Evolutionary conservation across 129 eudicot species (phyloP), one percentile per base, ranked within the genome.

Genomic region (Glebionis coronaria): DNA sequence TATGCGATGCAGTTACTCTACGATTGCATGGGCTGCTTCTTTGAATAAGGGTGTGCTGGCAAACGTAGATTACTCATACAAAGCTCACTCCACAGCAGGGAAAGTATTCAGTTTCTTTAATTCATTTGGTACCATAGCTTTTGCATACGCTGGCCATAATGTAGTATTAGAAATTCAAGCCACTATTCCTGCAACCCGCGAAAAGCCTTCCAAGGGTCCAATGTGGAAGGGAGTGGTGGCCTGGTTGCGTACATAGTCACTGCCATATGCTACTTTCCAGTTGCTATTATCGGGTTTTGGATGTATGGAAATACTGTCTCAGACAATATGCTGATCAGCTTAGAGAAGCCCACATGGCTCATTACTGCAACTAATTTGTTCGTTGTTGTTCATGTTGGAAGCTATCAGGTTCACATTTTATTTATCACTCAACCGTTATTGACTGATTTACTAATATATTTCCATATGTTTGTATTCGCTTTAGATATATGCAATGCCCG

Each of bases 91-190:
- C 13, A 54, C 27, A 0, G 0, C 59, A 4, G 59, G 59, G 3
- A 20, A 1, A 3, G 12, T 12, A 4, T 54, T 54, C 9, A 19
- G 8, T 2, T 54, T 54, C 59, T 20, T 54, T 1, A 1, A 11
- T 2, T 84, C 83, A 2, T 42, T 84, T 57, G 84, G 91, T 2
- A 78, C 75, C 5, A 79, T 82, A 3, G 87, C 87, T 12, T 85
- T 85, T 42, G 84, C 84, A 0, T 85, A 75, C 25, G 86, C 91
- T 1, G 91, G 84, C 6, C 91, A 82, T 80, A 85, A 85, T 56
- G 87, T 85, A 59, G 91, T 85, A 46, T 57, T 84, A 74, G 90
- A 81, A 59, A 81, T 84, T n/a, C 90, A 84, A 70, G 90, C 90
- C 23, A 78, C 84, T 12, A 78, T 78, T 15, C 86, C 90, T 78